Evolutionary conservation across 2,329 filamentous ascomycete species (phyloP), one percentile per base, ranked within the genome.

Genomic region (Epichloe coenophiala): DNA sequence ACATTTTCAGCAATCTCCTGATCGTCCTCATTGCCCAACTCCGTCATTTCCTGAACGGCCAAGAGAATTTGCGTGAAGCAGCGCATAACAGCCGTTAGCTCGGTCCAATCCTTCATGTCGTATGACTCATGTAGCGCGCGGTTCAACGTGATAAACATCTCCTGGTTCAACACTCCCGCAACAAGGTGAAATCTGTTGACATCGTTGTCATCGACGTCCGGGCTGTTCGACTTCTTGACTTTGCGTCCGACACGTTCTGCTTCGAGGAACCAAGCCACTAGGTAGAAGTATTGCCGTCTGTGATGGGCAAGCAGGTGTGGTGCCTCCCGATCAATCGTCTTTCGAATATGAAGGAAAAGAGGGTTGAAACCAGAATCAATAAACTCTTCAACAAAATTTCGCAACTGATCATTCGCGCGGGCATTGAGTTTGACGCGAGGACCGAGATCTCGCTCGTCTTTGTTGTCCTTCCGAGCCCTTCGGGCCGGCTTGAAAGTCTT

Each of bases 1-100:
- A 95, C 96, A 59, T 98, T 98, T 63, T 98, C 91, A 0, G 93
- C 91, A 63, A 98, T 97, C 59, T 97, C 93, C 62, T 95, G 86
- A 57, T 98, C 88, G n/a, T 96, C 90, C 55, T 96, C 90, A 33
- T 87, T 77, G 1, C 79, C 76, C 1, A 88, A 93, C 45, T 86
- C 81, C 1, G 83, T 75, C 90, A 98, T 97, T 54, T 94, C 88
- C 60, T 95, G 89, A 2, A 97, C 85, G 0, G 90, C 95, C 27
- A 95, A 75, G 19, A 95, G 73, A 57, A 97, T 93, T 62, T 97
- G 90, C 0, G 90, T 97, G 62, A 96, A 95, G 63, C 90, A 96
- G 50, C 87, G 83, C 82, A 97, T 93, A 45, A 86, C 83, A 1
- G 91, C 84, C 50, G 89, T 87, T 15, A 97, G 68, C 58, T 95